Conservation (phyloP, 176 grass and related monocot species). For the Rhynchospora breviuscula region DNA sequence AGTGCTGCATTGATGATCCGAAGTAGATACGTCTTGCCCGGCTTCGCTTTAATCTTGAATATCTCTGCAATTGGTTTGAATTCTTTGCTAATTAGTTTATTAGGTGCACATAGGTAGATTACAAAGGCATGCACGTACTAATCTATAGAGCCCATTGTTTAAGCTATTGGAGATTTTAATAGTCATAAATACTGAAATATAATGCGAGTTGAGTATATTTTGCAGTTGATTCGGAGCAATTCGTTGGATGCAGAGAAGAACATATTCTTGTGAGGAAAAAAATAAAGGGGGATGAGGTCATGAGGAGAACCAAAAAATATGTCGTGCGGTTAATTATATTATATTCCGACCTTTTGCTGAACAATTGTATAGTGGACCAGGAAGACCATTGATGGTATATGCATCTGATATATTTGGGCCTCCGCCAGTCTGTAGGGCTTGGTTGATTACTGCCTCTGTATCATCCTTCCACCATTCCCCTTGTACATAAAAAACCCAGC, state of each 20-base stretch:
- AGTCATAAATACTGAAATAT: too few relatives aligned
- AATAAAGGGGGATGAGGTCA: too few relatives aligned
- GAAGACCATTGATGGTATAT: constrained; percentile 70
- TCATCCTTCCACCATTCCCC: constrained; percentile 86
- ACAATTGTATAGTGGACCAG: constrained; percentile 57
- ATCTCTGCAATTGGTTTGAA: constrained; percentile 28
- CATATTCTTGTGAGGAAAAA: too few relatives aligned
- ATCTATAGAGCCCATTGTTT: too few relatives aligned
- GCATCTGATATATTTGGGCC: constrained; percentile 82
- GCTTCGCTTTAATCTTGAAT: constrained; percentile 42
- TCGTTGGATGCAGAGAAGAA: too few relatives aligned
- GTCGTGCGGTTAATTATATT: too few relatives aligned
- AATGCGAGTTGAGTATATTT: too few relatives aligned
- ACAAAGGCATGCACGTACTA: too few relatives aligned
- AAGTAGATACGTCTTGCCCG: constrained; percentile 53
- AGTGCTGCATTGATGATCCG: constrained; percentile 71
- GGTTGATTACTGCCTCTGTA: constrained; percentile 55
- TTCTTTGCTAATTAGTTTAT: not conserved
- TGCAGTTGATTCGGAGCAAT: too few relatives aligned
- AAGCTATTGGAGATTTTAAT: too few relatives aligned
- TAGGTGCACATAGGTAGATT: not conserved
- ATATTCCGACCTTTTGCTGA: constrained; percentile 28
- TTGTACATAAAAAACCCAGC: not conserved
- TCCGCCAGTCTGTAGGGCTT: constrained; percentile 54
- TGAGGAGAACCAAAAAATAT: too few relatives aligned